Evolutionary conservation across 805 yeast genomes (phyloP), one percentile per base, ranked within the genome.

Genomic region (Geotrichum ghanense): DNA sequence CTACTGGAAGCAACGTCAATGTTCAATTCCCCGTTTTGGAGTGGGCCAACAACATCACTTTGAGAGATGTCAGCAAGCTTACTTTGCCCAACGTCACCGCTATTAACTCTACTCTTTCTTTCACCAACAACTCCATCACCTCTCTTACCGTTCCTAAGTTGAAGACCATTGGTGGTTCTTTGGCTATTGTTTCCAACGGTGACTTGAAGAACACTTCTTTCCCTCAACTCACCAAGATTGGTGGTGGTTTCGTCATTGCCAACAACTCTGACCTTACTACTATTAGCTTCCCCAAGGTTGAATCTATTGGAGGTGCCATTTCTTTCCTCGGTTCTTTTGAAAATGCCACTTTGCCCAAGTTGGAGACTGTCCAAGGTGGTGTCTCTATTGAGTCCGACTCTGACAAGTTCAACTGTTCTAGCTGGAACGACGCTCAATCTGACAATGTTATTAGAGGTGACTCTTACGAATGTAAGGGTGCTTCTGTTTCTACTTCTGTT

Each of bases 221-320:
- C 74, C 71, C 83, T 45, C 66, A 74, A 63, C 78, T 92, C 68
- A 72, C 79, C 51, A 54, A 75, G 45, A 72, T 92, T 60, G 94
- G 90, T 66, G 97, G 98, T 77, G 98, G 96, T 69, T 83, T 92
- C 67, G 81, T 76, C 59, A 72, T 92, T 63, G 78, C 84, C 53
- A 86, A 88, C 80, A 92, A 92, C 83, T 70, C 85, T 54, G 67
- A 74, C 48, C 79, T 90, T 64, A 66, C 63, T 44, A 58, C 73
- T 49, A 72, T 90, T 63, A 72, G 72, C 49, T 85, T 92, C 78
- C 79, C 80, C 57, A 63, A 73, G 55, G 74, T 92, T 61, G 68
- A 73, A 64, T 67, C 83, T 50, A 78, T 90, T 59, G 85, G 83
- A 63, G 97, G 98, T 76, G 92, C 97, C 58, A 78, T 90, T 55